phyloP scores from a whole-genome alignment of 148 eudicot genomes.

The Mesembryanthemum crystallinum region DNA sequence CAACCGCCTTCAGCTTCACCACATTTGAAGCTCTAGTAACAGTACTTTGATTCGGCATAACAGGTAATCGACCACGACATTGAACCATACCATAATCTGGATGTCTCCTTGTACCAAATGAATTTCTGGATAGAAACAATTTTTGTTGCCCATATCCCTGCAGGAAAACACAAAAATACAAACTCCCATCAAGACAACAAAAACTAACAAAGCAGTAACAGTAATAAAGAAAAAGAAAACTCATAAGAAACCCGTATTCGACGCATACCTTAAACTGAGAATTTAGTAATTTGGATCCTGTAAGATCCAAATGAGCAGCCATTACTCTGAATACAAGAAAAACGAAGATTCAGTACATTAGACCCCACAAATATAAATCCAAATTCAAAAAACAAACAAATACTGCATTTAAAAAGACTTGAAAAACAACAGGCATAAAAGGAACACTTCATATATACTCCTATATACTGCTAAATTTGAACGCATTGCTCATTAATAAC shows the following conservation, averaged over 20 bases:
- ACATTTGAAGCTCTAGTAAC: constrained; percentile 17
- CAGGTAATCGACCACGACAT: constrained; percentile 20
- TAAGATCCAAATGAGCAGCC: constrained; percentile 30
- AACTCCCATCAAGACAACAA: not conserved
- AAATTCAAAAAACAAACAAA: not conserved
- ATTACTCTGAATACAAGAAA: constrained; percentile 20
- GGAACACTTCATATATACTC: too few species aligned
- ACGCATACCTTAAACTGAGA: constrained; percentile 26
- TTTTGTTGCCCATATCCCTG: constrained; percentile 51
- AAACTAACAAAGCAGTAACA: not conserved
- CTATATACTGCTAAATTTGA: too few species aligned
- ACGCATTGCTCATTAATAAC: too few species aligned
- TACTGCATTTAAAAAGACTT: too few species aligned
- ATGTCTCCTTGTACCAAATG: constrained; percentile 29
- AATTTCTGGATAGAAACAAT: constrained; percentile 43
- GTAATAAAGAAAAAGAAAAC: not conserved
- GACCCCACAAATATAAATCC: not conserved
- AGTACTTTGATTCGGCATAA: constrained; percentile 25
- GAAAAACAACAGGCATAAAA: too few species aligned
- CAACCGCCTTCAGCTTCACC: constrained; percentile 44
- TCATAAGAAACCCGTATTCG: not conserved
- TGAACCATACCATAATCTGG: constrained; percentile 32
- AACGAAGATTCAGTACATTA: not conserved
- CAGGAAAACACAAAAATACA: not conserved
- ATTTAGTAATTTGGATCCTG: constrained; percentile 26